Percentiles rank a stretch among this genome's conserved stretches.
These are phyloP conservation scores for Metarhizium guizhouense DNA, from an alignment of 2,329 filamentous ascomycete species.

Conservation along the genomic window DNA sequence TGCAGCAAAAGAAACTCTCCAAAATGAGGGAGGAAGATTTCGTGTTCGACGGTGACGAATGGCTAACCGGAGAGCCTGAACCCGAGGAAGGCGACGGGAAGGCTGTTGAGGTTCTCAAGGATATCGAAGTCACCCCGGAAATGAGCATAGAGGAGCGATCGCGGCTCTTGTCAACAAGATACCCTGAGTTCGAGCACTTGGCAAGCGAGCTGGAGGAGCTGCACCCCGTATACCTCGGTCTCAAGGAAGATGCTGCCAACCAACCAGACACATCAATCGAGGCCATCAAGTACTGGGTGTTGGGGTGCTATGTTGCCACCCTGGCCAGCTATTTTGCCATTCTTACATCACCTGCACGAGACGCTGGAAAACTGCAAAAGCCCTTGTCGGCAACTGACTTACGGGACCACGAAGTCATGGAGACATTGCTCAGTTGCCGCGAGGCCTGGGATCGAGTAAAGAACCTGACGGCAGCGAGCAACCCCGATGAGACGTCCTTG, in stretches of 20 bases:
- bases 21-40: slow-evolving; percentile 90
- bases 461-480: slow-evolving; percentile 44
- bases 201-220: slow-evolving; percentile 71
- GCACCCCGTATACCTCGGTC: slow-evolving; percentile 52
- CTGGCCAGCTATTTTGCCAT: slow-evolving; percentile 93
- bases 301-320: slow-evolving; percentile 78
- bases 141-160: slow-evolving; percentile 68
- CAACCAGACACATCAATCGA: slow-evolving; percentile 45
- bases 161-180: slow-evolving; percentile 67
- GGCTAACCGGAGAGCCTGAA: slow-evolving; percentile 53
- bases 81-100: slow-evolving; percentile 45
- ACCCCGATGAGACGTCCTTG: slow-evolving; percentile 14
- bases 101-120: slow-evolving; percentile 81
- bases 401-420: slow-evolving; percentile 87
- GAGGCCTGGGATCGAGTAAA: slow-evolving; percentile 72
- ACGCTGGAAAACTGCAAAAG: slow-evolving; percentile 41
- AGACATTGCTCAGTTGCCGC: slow-evolving; percentile 68
- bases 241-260: slow-evolving; percentile 48
- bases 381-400: slow-evolving; percentile 69
- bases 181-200: slow-evolving; percentile 86
- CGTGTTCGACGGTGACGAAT: slow-evolving; percentile 83
- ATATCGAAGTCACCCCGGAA: slow-evolving; percentile 70
- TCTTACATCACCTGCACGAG: slow-evolving; percentile 69
- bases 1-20: slow-evolving; percentile 85
- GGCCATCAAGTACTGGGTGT: slow-evolving; percentile 66